Base-by-base conservation (phyloP, 352 stramenopile genomes). In the Globisporangium acanthophoron region DNA sequence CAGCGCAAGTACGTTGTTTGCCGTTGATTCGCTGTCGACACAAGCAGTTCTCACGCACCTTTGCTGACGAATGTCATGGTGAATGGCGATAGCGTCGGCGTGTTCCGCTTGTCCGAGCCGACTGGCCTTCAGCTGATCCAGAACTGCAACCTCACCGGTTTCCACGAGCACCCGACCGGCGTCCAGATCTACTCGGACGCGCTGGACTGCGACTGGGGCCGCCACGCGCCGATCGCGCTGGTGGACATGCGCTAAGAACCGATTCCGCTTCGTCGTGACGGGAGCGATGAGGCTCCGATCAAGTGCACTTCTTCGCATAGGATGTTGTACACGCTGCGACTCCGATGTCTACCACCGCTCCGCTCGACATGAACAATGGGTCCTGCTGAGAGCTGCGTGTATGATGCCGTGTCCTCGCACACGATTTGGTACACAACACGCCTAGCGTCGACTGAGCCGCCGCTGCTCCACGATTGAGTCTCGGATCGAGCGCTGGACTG, bases 51-150 rank as follows among this genome's bases (percentile, higher is more conserved):
- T 0, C 41, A 12, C 46, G 21, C 12, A 35, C 27, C 13, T 3
- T 39, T 37, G 11, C 24, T 21, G n/a, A n/a, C 24, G 20, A 15
- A 54, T 8, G 0, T 59, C 4, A 8, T 24, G 41, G 16, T 9
- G n/a, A 44, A 15, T 18, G 27, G 49, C 39, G 18, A 9, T 43
- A 92, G 81, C 54, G 80, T 96, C 43, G 88, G 88, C 6, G 76
- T 96, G 3, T 96, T 96, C 64, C 81, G 86, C 5, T 58, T 96
- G 45, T 90, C 76, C 3, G 70, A 92, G 54, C 88, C 88, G 15
- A 64, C 67, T 29, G 88, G 88, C 20, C 63, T 96, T 46, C 78
- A 94, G 58, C 56, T 96, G 52, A 96, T 96, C 65, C 88, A 95
- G 69, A 87, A 93, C 56, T 96, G 88, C 71, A 82, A 67, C 45